A percentile compares a stretch with the other conserved stretches of the same genome.
Evolutionary conservation across 208 protist species (phyloP).

Genomic region (Leishmania major): DNA sequence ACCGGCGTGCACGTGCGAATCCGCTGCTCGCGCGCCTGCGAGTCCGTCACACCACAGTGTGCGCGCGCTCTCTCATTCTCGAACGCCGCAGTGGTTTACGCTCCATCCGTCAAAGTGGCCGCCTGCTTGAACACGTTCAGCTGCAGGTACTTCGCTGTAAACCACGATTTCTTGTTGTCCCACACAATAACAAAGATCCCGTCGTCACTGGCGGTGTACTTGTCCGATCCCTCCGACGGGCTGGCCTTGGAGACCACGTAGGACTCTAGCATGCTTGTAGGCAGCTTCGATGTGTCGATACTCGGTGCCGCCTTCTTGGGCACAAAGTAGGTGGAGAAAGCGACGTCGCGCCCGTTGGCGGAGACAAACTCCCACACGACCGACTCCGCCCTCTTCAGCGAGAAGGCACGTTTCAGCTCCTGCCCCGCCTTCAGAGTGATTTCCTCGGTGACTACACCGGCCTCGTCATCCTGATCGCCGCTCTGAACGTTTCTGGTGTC

Average conservation of each 20-base stretch:
- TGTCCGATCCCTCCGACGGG: conserved; percentile 37
- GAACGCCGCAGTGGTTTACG: neutral
- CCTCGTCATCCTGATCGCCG: conserved; percentile 4
- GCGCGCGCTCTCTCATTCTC: neutral
- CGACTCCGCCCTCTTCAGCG: conserved; percentile 32
- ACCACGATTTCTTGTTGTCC: conserved; percentile 67
- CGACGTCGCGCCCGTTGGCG: conserved; percentile 30
- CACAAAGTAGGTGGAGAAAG: conserved; percentile 29
- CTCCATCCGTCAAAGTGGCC: neutral
- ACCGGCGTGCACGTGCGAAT: too few species aligned
- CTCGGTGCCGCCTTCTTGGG: neutral
- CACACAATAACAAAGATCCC: conserved; percentile 55
- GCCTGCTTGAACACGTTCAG: conserved; percentile 59
- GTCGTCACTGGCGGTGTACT: conserved; percentile 34
- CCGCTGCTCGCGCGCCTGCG: too few species aligned
- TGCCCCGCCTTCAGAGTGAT: conserved; percentile 41
- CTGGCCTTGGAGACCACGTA: conserved; percentile 33
- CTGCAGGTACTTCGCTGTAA: conserved; percentile 49
- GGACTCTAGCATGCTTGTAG: conserved; percentile 27
- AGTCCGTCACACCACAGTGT: neutral
- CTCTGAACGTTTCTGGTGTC: neutral
- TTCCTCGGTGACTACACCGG: conserved; percentile 41
- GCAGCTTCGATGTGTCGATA: conserved; percentile 9
- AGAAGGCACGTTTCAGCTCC: conserved; percentile 35
- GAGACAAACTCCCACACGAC: conserved; percentile 59